Base-by-base conservation (phyloP, 2,329 filamentous ascomycete genomes). In the Penicillium sp. region DNA sequence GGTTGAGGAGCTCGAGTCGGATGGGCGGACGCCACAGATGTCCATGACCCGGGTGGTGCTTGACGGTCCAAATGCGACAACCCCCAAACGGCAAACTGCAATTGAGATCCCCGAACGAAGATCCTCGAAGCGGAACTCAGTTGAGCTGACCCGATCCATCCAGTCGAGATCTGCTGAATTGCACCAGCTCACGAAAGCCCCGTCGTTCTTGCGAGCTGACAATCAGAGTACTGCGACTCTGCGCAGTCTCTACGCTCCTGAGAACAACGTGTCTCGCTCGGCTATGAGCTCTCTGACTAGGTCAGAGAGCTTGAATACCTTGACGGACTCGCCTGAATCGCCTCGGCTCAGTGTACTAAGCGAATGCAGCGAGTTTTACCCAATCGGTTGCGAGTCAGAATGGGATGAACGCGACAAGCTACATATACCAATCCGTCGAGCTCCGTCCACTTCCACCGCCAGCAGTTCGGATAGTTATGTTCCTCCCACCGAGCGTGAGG, bases 261-360 rank as follows among this genome's bases (percentile, higher is more conserved):
- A 74, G 15, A 69, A 69, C 8, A 71, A 73, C 14, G 62, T 65
- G 20, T 71, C 71, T 14, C 67, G 57, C 34, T 58, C 64, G 15
- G 66, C 64, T n/a, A 35, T 68, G 58, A 76, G 69, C 58, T 64
- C 66, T 15, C 59, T 74, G 17, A 74, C 76, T 2, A 72, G 71
- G 54, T 73, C 70, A 12, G 73, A 75, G 38, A 78, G 75, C 53
- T 65, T 72, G 39, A 67, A 76, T 43, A 77, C 76, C 0, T 71
- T 73, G 62, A 69, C 65, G 38, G 72, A 76, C 61, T 5, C 73
- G n/a, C 70, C 72, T 0, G 71, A 67, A 35, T 79, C 77, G 7
- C 78, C 78, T 2, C 70, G 78, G 51, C 67, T 79, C 8, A 80
- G 78, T 58, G 72, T 76, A 20, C 67, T 80, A 0, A 80, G 78